Conservation (phyloP, 192 early-diverging fungal genomes). For the Allomyces arbusculus region DNA sequence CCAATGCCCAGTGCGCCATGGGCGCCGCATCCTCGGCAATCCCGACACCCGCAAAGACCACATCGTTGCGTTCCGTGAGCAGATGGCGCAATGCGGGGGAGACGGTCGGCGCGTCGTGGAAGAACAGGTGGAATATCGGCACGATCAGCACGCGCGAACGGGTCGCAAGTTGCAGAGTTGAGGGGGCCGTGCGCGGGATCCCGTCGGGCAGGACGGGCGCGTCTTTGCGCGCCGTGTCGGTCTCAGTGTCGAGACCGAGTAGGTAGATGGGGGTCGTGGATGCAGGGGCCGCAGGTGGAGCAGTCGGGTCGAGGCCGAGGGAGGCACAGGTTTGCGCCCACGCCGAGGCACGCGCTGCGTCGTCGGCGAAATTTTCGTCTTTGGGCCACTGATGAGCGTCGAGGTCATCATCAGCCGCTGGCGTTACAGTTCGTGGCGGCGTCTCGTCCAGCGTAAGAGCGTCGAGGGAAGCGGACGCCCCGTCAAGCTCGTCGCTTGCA, state of each 20-base stretch:
- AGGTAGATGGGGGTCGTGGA: not conserved
- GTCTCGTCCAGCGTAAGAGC: no score
- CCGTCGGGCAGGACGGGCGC: not conserved
- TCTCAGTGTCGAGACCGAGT: not conserved
- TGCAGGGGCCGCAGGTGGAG: no score
- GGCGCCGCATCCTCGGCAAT: not conserved
- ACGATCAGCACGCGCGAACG: not conserved
- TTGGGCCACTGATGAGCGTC: no score
- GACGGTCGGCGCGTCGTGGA: not conserved
- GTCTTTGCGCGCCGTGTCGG: not conserved
- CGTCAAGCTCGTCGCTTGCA: no score
- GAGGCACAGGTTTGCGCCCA: no score
- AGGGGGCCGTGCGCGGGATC: not conserved
- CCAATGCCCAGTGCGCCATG: not conserved
- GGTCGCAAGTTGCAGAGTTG: not conserved
- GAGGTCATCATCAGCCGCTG: no score
- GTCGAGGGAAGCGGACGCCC: no score
- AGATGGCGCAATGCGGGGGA: not conserved
- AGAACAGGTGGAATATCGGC: not conserved
- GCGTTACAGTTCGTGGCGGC: no score
- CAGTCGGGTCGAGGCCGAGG: no score
- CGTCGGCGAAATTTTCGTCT: no score
- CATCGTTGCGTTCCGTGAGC: not conserved
- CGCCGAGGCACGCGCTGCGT: no score
- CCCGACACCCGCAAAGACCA: not conserved